Evolutionary conservation across 2,329 filamentous ascomycete genomes (phyloP).

Genomic region (Metarhizium robertsii): DNA sequence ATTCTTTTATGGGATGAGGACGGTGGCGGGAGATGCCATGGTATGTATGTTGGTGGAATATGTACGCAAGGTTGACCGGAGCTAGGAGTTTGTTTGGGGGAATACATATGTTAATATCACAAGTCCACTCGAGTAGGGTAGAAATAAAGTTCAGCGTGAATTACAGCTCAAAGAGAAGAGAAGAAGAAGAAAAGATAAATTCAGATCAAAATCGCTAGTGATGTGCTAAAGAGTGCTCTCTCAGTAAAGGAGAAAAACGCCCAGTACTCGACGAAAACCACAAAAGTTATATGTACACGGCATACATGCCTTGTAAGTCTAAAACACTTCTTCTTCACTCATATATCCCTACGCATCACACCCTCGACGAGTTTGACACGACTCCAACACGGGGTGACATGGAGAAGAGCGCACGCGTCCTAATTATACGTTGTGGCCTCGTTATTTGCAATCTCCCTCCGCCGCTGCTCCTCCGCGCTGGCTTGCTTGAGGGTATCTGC

Average conservation of each 20-base stretch:
- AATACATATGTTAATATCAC: background rate
- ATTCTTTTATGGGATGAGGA: background rate
- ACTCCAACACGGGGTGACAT: background rate
- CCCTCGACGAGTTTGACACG: no score
- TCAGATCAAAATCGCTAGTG: background rate
- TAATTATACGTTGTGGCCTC: constrained; percentile 26
- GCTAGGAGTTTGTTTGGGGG: background rate
- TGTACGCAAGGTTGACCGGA: background rate
- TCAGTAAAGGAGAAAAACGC: background rate
- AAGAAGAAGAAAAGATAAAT: background rate
- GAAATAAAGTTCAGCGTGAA: background rate
- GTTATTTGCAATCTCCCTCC: constrained; percentile 58
- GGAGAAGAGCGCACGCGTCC: background rate
- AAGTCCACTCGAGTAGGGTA: background rate
- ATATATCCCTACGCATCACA: background rate
- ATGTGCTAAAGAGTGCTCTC: background rate
- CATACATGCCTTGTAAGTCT: no score
- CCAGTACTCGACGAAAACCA: background rate
- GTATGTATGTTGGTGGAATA: background rate
- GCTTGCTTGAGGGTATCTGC: constrained; percentile 57
- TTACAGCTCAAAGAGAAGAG: background rate
- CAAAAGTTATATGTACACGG: background rate
- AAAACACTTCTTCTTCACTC: no score
- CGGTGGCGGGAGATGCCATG: background rate
- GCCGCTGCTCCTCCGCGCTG: constrained; percentile 55